Evolutionary conservation across 169 alveolate species (phyloP), one percentile per base, ranked within the genome.

Genomic region (Plasmodium fragile): DNA sequence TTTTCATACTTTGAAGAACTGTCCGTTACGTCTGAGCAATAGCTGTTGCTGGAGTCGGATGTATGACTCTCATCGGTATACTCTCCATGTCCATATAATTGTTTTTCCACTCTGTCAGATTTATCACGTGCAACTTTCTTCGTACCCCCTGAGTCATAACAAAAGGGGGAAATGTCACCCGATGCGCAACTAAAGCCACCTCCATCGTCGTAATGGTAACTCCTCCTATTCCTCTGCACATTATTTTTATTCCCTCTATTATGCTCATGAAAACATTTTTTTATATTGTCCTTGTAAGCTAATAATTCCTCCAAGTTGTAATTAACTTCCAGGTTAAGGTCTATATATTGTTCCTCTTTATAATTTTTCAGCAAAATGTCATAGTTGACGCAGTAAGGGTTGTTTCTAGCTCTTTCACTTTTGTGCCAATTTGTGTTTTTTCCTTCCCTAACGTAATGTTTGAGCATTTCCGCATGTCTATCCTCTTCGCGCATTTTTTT

Each of bases 231-330:
- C 16, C 18, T 34, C 43, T 25, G 41, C 7, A 6, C 13, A 22
- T 53, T 18, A 1, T 18, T 43, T 13, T 72, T 32, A 2, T 65
- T 75, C 45, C 4, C 13, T 28, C 4, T 0, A 85, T 43, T 75
- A 28, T 73, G 7, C 71, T 32, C 7, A 43, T 53, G 34, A 25
- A 85, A 3, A 43, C 93, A 73, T 18, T 45, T 85, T 34, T 73
- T 85, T 3, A 85, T 73, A 32, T 75, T 85, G 3, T 85, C 93
- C 30, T 85, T 85, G 32, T 85, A 22, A 18, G 78, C 85, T 34
- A 73, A n/a, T 28, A 85, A 75, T 85, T 85, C 93, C 43, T 85
- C 93, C 45, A 85, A 85, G 25, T 85, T 85, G 65, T 85, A 85
- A 75, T 85, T 85, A 72, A 85, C 53, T 34, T 85, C 93, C 34